Evolutionary conservation across 257 asterid species (phyloP), one percentile per base, ranked within the genome.

Genomic region (Solanum pimpinellifolium): DNA sequence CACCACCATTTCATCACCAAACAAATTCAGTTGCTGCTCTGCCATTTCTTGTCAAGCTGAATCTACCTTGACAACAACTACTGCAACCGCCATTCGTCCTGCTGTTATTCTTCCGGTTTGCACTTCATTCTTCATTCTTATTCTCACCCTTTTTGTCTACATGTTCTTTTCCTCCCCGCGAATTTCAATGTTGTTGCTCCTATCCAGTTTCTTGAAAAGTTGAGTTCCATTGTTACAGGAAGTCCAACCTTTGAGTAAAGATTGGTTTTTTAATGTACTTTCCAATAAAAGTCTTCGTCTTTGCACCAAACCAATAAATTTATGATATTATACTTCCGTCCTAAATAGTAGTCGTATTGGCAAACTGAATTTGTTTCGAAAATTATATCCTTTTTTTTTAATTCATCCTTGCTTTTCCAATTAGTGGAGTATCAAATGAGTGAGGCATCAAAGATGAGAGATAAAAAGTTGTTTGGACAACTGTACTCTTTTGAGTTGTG

Each of bases 61-160:
- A 29, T 68, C 75, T 27, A 29, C 39, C 90, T 74, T 84, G 27
- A 29, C 85, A 25, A 85, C 90, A 52, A 56, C 2, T 44, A 44
- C 91, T n/a, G 37, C 91, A 52, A 52, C 92, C 86, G 47, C 92
- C 75, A 74, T 83, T 90, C 97, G 99, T 89, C 98, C 99, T 68
- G 97, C 98, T 85, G 92, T 96, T 88, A 95, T 96, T 93, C 99
- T 96, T 85, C 98, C 99, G 10, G 99, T 92, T 84, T 89, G 85
- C 85, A 16, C 75, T 73, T 31, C 73, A 27, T 47, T 86, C 89
- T 52, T 80, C 85, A 76, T 72, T 70, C 70, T 73, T n/a, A 41
- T 66, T 20, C 10, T 37, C 47, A 25, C 81, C 66, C 66, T 59
- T 16, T 84, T 7, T 87, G 4, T 35, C 12, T 69, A 2, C 44